These are phyloP conservation scores for Ormosia semicastrata DNA, from an alignment of 306 rosid species.

Conservation along the genomic window DNA sequence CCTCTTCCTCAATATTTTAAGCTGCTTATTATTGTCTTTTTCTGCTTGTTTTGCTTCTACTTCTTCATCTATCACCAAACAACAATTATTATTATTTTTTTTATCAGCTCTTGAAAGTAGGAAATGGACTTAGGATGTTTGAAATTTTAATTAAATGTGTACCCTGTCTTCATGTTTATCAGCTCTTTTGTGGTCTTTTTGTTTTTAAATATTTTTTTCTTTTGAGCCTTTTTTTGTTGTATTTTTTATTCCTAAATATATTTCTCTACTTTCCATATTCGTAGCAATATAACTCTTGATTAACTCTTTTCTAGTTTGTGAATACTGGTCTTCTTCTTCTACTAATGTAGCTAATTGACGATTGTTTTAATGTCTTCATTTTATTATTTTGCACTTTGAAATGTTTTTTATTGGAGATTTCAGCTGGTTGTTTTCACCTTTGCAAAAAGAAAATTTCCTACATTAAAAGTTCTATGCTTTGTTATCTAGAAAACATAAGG, in stretches of 20 bases:
- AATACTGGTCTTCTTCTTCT: background rate
- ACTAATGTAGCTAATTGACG: background rate
- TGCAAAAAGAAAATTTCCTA: background rate
- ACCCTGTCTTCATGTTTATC: too few species aligned
- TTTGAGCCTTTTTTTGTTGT: background rate
- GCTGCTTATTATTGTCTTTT: too few species aligned
- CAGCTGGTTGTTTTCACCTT: background rate
- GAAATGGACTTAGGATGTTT: too few species aligned
- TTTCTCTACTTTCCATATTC: too few species aligned
- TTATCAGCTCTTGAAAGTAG: too few species aligned
- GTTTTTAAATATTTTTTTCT: too few species aligned
- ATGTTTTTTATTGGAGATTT: background rate
- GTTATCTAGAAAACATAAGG: slow-evolving; percentile 2
- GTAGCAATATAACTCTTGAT: background rate
- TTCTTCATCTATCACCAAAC: too few species aligned
- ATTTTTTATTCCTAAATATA: background rate
- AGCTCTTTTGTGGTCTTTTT: too few species aligned
- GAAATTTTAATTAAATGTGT: too few species aligned
- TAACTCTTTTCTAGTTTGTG: background rate
- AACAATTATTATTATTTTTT: too few species aligned
- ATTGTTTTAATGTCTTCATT: background rate
- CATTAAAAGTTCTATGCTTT: slow-evolving; percentile 28
- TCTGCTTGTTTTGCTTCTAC: too few species aligned
- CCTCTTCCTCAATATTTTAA: too few species aligned
- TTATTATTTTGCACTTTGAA: background rate